Evolutionary conservation across 2,329 filamentous ascomycete species (phyloP).

Genomic region (Cladosporium oxysporum): DNA sequence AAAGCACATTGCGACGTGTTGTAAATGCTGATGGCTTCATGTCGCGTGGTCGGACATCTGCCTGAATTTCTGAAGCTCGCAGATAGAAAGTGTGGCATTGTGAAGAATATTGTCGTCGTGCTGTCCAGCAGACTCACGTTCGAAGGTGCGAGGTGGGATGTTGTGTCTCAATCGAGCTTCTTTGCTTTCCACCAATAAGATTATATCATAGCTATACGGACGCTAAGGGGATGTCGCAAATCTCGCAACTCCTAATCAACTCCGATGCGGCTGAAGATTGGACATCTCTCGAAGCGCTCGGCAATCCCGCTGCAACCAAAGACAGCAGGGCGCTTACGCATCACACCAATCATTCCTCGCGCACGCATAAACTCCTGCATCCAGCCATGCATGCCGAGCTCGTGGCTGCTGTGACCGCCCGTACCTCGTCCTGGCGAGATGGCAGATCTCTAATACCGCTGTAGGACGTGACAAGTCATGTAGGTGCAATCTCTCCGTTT

Average conservation of each 20-base stretch:
- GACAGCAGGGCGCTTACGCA: constrained; percentile 8
- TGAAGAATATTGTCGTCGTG: neutral
- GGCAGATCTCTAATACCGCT: neutral
- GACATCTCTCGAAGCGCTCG: constrained; percentile 14
- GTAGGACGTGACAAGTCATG: constrained; percentile 6
- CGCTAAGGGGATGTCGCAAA: neutral
- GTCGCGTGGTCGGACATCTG: neutral
- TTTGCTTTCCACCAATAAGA: neutral
- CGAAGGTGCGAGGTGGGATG: neutral
- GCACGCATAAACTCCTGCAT: neutral
- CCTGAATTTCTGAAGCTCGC: neutral
- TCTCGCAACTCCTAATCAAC: neutral
- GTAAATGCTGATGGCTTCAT: neutral
- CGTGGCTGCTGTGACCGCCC: constrained; percentile 11
- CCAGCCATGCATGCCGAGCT: constrained; percentile 6
- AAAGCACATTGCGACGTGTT: neutral
- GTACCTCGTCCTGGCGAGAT: neutral
- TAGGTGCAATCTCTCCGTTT: neutral
- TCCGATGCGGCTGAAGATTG: neutral
- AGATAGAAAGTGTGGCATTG: neutral
- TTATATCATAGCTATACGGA: neutral
- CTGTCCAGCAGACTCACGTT: neutral
- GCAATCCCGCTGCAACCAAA: neutral
- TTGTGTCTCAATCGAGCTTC: neutral
- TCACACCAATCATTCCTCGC: constrained; percentile 13